Evolutionary conservation across 768 basidiomycete species (phyloP), one percentile per base, ranked within the genome.

Genomic region (Agaricus bisporus): DNA sequence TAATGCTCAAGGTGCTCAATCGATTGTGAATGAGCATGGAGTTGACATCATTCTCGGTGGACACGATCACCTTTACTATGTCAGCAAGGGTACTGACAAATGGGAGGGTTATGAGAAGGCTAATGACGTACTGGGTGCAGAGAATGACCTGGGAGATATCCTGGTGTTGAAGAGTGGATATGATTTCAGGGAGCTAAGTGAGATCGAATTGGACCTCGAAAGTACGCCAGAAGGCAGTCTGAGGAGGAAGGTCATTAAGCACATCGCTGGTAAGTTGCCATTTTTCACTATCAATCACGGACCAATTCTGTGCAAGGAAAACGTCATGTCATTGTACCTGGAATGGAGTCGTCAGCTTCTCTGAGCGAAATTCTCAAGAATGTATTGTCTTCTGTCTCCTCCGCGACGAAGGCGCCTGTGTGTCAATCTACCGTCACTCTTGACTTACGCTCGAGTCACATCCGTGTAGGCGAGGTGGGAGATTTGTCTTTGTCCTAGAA

Each of bases 111-210:
- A 82, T 56, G 79, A 91, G 57, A 63, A 74, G 17, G 68, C 65
- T 3, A 59, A 74, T 41, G 64, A 71, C 3, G 75, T 79, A 26
- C 75, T 86, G 14, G 91, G 88, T 26, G 81, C 82, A 5, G 87
- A 91, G 60, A 72, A 70, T n/a, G 89, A 91, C 59, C 62, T 78
- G 1, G 88, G 88, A 3, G 82, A 88, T 46, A 72, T 88, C 28
- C 71, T 91, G 17, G 74, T 88, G 17, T 72, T 93, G 56, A 95
- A 95, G 68, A 92, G 89, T 62, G 93, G 93, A 7, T 88, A 85
- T 2, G 91, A 95, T 68, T 95, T 95, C 63, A 80, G 88, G 36
- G 91, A 95, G 58, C 70, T 95, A 32, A 91, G 89, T 48, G 88
- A 90, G 56, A 70, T 93, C 41, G 73, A 68, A 0, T 68, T 95